These are phyloP conservation scores for Fusarium kyushuense DNA, from an alignment of 2,329 filamentous ascomycete genomes.

Conservation along the genomic window DNA sequence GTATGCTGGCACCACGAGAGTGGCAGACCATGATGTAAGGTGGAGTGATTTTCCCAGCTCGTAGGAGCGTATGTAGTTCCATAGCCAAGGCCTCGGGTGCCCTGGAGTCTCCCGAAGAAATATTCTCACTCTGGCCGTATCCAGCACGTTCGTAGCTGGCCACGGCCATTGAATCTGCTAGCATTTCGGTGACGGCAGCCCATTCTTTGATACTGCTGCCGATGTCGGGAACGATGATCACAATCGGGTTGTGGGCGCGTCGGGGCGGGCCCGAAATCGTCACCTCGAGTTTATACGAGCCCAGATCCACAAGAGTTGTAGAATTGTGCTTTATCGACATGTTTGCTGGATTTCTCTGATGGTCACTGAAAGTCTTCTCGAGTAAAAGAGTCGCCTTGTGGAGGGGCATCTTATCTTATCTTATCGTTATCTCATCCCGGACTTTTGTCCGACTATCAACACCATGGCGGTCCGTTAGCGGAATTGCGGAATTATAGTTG, in stretches of 20 bases:
- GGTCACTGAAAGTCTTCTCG: not conserved
- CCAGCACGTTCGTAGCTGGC: slow-evolving; percentile 27
- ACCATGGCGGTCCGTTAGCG: not conserved
- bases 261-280: slow-evolving; percentile 24
- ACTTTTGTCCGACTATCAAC: not conserved
- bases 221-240: slow-evolving; percentile 28
- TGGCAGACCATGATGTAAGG: slow-evolving; percentile 31
- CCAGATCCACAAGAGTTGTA: not conserved
- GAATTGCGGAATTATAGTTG: not conserved
- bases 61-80: slow-evolving; percentile 21
- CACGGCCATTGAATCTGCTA: slow-evolving; percentile 18
- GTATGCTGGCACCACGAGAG: not conserved
- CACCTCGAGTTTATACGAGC: slow-evolving; percentile 5
- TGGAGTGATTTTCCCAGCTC: slow-evolving; percentile 19
- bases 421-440: not conserved
- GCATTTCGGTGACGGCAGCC: slow-evolving; percentile 10
- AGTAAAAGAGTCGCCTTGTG: not conserved
- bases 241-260: slow-evolving; percentile 30
- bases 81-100: slow-evolving; percentile 7
- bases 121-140: slow-evolving; percentile 16
- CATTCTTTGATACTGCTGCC: slow-evolving; percentile 32
- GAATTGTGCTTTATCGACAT: not conserved
- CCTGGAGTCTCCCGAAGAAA: not conserved
- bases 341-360: too few relatives aligned
- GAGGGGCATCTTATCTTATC: not conserved